Evolutionary conservation across 371 early-diverging fungal species (phyloP), one percentile per base, ranked within the genome.

Genomic region (Saksenaea oblongispora): DNA sequence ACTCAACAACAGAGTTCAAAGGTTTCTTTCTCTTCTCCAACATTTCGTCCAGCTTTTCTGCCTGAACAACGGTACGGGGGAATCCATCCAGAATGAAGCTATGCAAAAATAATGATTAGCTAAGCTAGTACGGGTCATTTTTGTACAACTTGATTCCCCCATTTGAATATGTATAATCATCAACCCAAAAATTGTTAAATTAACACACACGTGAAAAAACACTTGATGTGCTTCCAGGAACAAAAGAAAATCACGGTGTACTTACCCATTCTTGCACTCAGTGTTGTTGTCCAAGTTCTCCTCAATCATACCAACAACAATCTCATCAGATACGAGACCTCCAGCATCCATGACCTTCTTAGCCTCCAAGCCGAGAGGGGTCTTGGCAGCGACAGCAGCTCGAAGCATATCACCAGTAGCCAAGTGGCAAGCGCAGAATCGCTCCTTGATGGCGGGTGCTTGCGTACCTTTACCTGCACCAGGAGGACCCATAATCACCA

Each of bases 81-180:
- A 98, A 99, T 42, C 99, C 99, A 78, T 99, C 99, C n/a, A 99
- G 86, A 72, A 99, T 97, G 85, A 98, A 99, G 67, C 89, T 87
- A 70, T 54, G 34, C 18, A 57, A 26, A 41, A 26, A 54, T n/a
- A 31, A 44, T 22, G 22, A 42, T 53, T 27, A 61, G 42, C 27
- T 58, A 53, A 62, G 56, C 62, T 22, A 22, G 22, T 47, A 47
- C 51, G 51, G 51, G 51, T 47, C 51, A 47, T 17, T 10, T 47
- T 47, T 47, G 51, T 47, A 22, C 51, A 2, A 47, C 51, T n/a
- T 0, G 17, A 22, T 47, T 47, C 51, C 51, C 31, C 24, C 51
- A 47, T 47, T 47, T 47, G 24, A 47, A 14, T 24, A 37, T 36
- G 11, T 36, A 27, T 65, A 8, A 34, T n/a, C 15, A 36, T 35